Percentiles rank a stretch among this genome's conserved stretches.
phyloP scores from a whole-genome alignment of 495 filamentous ascomycete genomes.

The Tuber indicum region DNA sequence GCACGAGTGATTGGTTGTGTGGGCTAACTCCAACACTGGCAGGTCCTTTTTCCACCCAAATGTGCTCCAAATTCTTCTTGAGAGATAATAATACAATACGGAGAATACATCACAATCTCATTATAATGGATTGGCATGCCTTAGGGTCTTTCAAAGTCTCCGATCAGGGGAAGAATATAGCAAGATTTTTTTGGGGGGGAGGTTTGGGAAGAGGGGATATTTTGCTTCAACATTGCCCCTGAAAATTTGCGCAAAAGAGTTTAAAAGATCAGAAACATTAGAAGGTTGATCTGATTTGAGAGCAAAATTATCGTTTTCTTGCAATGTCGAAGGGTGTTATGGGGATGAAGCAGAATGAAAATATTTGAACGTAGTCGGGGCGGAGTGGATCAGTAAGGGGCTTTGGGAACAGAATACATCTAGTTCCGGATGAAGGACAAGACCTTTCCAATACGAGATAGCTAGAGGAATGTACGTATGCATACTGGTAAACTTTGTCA shows the following conservation, averaged over 20 bases:
- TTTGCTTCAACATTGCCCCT: background rate
- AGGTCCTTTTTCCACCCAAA: background rate
- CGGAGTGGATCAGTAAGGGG: too few species aligned
- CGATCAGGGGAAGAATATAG: background rate
- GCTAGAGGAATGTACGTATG: background rate
- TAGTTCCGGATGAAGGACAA: background rate
- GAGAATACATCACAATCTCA: background rate
- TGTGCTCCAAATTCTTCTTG: background rate
- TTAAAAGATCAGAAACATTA: background rate
- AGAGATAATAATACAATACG: background rate
- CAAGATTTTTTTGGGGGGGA: background rate
- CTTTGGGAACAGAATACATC: background rate
- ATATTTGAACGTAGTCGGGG: background rate
- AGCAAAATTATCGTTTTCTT: background rate
- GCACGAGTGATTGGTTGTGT: background rate
- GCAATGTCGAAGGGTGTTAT: background rate
- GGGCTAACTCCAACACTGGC: background rate
- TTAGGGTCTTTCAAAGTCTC: background rate
- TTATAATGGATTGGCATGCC: background rate
- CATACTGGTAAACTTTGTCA: too few species aligned
- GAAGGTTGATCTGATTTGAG: background rate
- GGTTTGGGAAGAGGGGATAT: background rate
- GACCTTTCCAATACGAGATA: background rate
- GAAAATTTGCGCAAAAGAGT: background rate
- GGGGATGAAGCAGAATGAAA: background rate